Evolutionary conservation across 192 early-diverging fungal genomes (phyloP), one percentile per base, ranked within the genome.

Genomic region (Gaertneriomyces sp.): DNA sequence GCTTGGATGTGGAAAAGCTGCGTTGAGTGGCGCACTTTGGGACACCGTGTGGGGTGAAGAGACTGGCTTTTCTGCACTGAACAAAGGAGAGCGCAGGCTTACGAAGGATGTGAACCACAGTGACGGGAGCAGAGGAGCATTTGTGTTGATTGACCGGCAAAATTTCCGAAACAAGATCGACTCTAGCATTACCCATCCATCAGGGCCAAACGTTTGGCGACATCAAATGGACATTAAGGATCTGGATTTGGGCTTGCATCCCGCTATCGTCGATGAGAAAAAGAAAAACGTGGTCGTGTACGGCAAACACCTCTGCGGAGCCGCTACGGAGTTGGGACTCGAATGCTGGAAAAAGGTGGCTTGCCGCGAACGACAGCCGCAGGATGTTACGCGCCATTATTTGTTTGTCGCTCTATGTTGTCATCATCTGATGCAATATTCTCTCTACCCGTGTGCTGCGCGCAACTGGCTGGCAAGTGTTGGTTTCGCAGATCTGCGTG

Each of bases 231-330:
- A 93, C 59, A 92, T 96, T 68, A 91, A 92, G 61, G 93, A 96
- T 74, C 78, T 94, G 7, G 81, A 87, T 16, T 74, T 93, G n/a
- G 57, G 78, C 7, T 74, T 82, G 17, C 66, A 91, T 8, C 53
- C 54, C 10, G 43, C n/a, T 16, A 14, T 74, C 16, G 39, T 11
- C 5, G 73, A 72, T 42, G 77, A 84, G 19, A 84, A 78, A 7
- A 73, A 91, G n/a, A 83, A 93, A 5, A 88, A 82, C 3, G 75
- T 87, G 49, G n/a, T n/a, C n/a, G n/a, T n/a, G n/a, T n/a, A n/a
- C n/a, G 93, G 92, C 9, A 96, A 96, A 67, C 94, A 96, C 72
- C 79, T 96, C 52, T 96, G 94, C 76, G 94, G 94, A 38, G 81
- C 83, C 10, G 94, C 93, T 6, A 93, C 94, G 0, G 94, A 96